phyloP scores from a whole-genome alignment of 2,329 filamentous ascomycete species.

The Colletotrichum sp. region DNA sequence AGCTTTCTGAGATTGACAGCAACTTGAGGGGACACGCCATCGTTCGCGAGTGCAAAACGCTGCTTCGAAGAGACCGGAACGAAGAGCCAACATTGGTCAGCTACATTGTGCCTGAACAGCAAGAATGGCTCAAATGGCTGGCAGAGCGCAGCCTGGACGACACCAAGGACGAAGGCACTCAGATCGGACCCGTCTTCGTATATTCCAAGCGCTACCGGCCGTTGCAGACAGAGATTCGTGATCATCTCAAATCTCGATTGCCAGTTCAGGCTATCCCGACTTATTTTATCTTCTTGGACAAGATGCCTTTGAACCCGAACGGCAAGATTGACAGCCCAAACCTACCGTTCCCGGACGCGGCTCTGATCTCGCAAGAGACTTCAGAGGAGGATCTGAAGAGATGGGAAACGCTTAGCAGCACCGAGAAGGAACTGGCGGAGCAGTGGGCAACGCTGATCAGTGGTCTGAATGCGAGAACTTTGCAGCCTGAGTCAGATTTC shows the following conservation, averaged over 20 bases:
- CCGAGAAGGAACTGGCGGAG: constrained; percentile 68
- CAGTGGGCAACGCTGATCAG: constrained; percentile 78
- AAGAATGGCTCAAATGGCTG: constrained; percentile 8
- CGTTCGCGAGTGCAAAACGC: constrained; percentile 49
- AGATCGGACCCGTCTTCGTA: constrained; percentile 48
- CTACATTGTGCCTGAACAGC: constrained; percentile 70
- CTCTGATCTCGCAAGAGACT: constrained; percentile 33
- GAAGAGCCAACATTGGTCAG: constrained; percentile 88
- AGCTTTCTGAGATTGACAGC: constrained; percentile 55
- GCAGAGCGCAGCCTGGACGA: neutral
- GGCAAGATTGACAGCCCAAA: constrained; percentile 82
- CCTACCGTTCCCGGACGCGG: constrained; percentile 72
- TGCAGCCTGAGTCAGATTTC: constrained; percentile 43
- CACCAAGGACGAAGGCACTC: constrained; percentile 52
- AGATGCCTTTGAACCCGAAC: constrained; percentile 75
- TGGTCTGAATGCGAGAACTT: constrained; percentile 69
- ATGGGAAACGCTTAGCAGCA: constrained; percentile 52
- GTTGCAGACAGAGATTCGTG: constrained; percentile 55
- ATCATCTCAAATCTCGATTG: constrained; percentile 72
- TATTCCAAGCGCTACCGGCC: constrained; percentile 28
- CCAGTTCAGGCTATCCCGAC: constrained; percentile 43
- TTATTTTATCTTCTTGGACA: constrained; percentile 32
- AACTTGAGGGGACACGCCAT: neutral
- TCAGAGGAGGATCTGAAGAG: constrained; percentile 47
- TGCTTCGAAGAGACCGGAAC: constrained; percentile 82